Conservation (phyloP, 139 green algal species). For the Chlorella ohadii region DNA sequence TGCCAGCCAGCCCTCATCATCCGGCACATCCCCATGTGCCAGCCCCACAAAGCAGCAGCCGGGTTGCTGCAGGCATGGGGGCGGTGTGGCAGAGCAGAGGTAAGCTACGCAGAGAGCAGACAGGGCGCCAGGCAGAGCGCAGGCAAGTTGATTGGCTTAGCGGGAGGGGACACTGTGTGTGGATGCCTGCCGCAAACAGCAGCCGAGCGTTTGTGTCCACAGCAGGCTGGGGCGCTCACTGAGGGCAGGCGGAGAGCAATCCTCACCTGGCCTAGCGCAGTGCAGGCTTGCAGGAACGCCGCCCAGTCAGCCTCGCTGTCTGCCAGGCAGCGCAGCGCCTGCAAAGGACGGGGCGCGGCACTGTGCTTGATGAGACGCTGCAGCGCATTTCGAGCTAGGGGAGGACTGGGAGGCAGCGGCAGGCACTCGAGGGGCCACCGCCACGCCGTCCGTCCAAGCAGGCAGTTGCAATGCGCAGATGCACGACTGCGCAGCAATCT, state of each 20-base stretch:
- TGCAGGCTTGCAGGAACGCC: conserved; percentile 16
- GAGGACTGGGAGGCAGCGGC: too few relatives aligned
- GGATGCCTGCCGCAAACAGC: background rate
- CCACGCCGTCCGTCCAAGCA: too few relatives aligned
- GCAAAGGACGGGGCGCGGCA: background rate
- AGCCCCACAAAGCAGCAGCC: conserved; percentile 11
- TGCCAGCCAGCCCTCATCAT: conserved; percentile 13
- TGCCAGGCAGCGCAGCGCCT: conserved; percentile 23
- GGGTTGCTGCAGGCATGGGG: conserved; percentile 7
- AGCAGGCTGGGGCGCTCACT: too few relatives aligned
- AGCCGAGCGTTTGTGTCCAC: too few relatives aligned
- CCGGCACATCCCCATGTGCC: background rate
- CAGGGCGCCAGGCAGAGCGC: background rate
- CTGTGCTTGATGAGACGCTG: too few relatives aligned
- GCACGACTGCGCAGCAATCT: too few relatives aligned
- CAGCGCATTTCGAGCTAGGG: too few relatives aligned
- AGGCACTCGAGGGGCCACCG: too few relatives aligned
- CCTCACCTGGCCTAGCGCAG: background rate
- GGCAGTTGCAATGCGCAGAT: too few relatives aligned
- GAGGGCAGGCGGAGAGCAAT: background rate
- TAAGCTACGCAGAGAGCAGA: too few relatives aligned
- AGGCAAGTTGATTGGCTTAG: background rate
- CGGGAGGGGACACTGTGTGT: too few relatives aligned
- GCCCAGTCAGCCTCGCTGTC: background rate
- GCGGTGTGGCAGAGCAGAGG: background rate